phyloP scores from a whole-genome alignment of 2,329 filamentous ascomycete genomes.

The Penicillium sp. region DNA sequence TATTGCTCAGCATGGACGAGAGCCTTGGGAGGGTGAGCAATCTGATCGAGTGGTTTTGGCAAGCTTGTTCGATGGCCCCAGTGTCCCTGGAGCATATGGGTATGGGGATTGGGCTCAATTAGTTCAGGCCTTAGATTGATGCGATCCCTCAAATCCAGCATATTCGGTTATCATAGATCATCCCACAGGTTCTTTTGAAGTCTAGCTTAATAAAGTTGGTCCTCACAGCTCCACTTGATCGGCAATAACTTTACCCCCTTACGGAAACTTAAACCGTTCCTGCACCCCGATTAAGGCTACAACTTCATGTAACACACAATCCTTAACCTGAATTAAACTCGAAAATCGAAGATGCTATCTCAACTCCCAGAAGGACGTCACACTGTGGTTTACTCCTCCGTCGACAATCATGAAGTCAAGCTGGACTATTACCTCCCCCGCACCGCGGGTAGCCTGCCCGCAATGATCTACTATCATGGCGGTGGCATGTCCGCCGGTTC shows the following conservation, averaged over 20 bases:
- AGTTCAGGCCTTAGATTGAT: constrained; percentile 44
- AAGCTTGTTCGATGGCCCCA: constrained; percentile 50
- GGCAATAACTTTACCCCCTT: not conserved
- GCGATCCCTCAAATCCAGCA: not conserved
- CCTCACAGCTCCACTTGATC: not conserved
- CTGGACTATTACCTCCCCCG: constrained; percentile 21
- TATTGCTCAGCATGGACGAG: constrained; percentile 51
- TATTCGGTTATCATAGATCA: no score
- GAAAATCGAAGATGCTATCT: not conserved
- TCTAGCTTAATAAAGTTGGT: not conserved
- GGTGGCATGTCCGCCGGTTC: constrained; percentile 25
- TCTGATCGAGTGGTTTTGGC: constrained; percentile 49
- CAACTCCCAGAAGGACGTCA: constrained; percentile 1
- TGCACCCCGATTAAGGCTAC: not conserved
- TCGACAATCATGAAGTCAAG: constrained; percentile 19
- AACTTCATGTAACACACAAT: not conserved
- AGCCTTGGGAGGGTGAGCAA: constrained; percentile 52
- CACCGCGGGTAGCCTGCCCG: constrained; percentile 11
- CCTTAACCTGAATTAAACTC: not conserved
- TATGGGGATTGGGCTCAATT: constrained; percentile 49
- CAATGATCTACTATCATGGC: constrained; percentile 25
- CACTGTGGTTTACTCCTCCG: constrained; percentile 20
- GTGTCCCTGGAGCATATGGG: constrained; percentile 47
- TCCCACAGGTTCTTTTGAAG: not conserved
- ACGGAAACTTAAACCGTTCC: not conserved